phyloP scores from a whole-genome alignment of 345 rosid genomes.

The Lepidium africanum region DNA sequence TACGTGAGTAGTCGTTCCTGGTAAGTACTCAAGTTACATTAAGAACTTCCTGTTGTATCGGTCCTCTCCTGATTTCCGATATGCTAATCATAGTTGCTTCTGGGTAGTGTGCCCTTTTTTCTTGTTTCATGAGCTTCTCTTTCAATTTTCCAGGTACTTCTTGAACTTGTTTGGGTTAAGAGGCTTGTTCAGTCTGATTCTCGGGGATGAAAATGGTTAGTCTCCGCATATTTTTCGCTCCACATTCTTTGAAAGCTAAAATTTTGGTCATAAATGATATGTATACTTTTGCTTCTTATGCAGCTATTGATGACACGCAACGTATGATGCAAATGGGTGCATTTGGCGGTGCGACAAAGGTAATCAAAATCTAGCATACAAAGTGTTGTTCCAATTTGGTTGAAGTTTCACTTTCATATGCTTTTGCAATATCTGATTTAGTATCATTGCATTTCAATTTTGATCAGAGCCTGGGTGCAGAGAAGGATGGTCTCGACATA shows the following conservation, averaged over 20 bases:
- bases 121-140: neutral
- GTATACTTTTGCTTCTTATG: constrained; percentile 8
- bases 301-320: constrained; percentile 94
- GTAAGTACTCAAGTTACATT: constrained; percentile 32
- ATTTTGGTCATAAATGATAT: neutral
- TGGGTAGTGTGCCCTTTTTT: neutral
- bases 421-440: neutral
- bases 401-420: neutral
- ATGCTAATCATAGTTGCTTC: constrained; percentile 8
- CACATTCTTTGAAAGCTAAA: neutral
- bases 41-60: neutral
- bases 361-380: constrained; percentile 10
- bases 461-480: constrained; percentile 76
- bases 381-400: neutral
- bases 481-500: constrained; percentile 75
- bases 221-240: neutral
- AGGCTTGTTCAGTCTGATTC: constrained; percentile 94
- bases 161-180: constrained; percentile 92
- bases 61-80: neutral
- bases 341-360: constrained; percentile 93
- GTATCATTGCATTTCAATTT: neutral
- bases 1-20: constrained; percentile 98
- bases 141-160: constrained; percentile 64
- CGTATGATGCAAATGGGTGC: constrained; percentile 99
- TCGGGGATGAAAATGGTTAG: constrained; percentile 98